Percentiles rank a stretch among this genome's conserved stretches.
Conservation (phyloP, 345 rosid genomes). For the Cardiospermum halicacabum region DNA sequence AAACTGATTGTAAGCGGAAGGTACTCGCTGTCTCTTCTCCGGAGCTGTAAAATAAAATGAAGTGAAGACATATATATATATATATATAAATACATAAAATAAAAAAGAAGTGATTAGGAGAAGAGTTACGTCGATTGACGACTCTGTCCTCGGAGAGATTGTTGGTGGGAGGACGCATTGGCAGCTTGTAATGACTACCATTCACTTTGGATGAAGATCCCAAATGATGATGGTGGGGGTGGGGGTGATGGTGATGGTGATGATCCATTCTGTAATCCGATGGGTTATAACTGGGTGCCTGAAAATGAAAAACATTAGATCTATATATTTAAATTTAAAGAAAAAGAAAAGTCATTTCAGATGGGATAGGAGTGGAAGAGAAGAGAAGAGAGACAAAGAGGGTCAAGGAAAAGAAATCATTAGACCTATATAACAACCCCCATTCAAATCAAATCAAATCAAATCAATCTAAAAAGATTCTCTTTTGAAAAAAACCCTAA, state of each 20-base stretch:
- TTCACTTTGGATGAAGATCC: conserved; percentile 71
- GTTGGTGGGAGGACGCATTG: conserved; percentile 36
- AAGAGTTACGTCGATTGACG: conserved; percentile 69
- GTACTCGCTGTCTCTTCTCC: conserved; percentile 97
- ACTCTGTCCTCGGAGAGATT: conserved; percentile 41
- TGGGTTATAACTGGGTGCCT: conserved; percentile 38
- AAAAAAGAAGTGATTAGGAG: background rate
- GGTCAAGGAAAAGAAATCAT: conserved; percentile 29
- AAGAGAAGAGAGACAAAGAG: conserved; percentile 29
- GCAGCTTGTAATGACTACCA: conserved; percentile 45
- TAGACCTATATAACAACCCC: conserved; percentile 38
- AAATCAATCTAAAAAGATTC: background rate
- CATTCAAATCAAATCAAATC: conserved; percentile 41
- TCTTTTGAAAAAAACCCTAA: conserved; percentile 6
- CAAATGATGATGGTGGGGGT: too few relatives aligned
- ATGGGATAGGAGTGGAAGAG: background rate
- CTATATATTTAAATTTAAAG: too few relatives aligned
- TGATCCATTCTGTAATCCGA: conserved; percentile 50
- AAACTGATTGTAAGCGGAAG: conserved; percentile 98
- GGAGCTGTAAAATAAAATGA: conserved; percentile 58
- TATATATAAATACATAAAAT: background rate
- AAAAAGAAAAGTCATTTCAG: too few relatives aligned
- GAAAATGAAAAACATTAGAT: background rate
- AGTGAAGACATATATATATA: background rate
- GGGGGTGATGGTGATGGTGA: too few relatives aligned